Percentiles rank a stretch among this genome's conserved stretches.
phyloP scores from a whole-genome alignment of 805 yeast species.

The Sugiyamaella valdiviana region DNA sequence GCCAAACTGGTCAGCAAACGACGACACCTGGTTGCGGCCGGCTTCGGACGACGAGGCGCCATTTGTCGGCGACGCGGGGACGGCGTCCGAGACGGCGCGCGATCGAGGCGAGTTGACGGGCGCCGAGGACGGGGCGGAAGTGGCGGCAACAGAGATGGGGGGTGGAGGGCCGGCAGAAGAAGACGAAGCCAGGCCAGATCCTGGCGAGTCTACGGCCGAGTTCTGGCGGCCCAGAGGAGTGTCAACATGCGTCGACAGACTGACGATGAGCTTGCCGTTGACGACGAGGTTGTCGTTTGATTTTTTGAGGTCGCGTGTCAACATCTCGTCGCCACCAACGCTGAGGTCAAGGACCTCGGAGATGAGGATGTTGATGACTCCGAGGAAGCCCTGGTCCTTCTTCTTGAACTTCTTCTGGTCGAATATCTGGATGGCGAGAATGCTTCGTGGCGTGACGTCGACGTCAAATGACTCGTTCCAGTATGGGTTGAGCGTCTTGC shows the following conservation, averaged over 20 bases:
- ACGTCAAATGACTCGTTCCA: slow-evolving; percentile 93
- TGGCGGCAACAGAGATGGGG: too few relatives aligned
- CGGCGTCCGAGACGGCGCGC: background rate
- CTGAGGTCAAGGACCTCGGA: slow-evolving; percentile 74
- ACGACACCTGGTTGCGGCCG: slow-evolving; percentile 51
- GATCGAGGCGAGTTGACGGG: slow-evolving; percentile 3
- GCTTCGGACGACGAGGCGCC: background rate
- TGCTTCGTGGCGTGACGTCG: slow-evolving; percentile 67
- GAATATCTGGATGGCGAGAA: slow-evolving; percentile 87
- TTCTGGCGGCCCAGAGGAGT: slow-evolving; percentile 17
- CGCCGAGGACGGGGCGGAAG: too few relatives aligned
- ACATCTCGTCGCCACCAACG: slow-evolving; percentile 55
- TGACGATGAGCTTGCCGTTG: slow-evolving; percentile 81
- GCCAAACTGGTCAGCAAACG: slow-evolving; percentile 96
- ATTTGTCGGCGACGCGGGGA: slow-evolving; percentile 1
- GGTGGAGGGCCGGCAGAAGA: slow-evolving; percentile 19
- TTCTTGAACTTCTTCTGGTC: slow-evolving; percentile 96
- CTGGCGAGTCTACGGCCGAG: background rate
- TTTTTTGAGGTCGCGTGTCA: slow-evolving; percentile 85
- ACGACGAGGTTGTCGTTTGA: slow-evolving; percentile 89
- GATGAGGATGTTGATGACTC: slow-evolving; percentile 86
- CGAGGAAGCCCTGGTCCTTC: slow-evolving; percentile 97
- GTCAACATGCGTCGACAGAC: slow-evolving; percentile 31
- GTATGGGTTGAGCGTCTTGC: slow-evolving; percentile 90
- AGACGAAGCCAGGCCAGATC: slow-evolving; percentile 4